These are phyloP conservation scores for Chlamydomonas sp. DNA, from an alignment of 139 green algal species.

Conservation along the genomic window DNA sequence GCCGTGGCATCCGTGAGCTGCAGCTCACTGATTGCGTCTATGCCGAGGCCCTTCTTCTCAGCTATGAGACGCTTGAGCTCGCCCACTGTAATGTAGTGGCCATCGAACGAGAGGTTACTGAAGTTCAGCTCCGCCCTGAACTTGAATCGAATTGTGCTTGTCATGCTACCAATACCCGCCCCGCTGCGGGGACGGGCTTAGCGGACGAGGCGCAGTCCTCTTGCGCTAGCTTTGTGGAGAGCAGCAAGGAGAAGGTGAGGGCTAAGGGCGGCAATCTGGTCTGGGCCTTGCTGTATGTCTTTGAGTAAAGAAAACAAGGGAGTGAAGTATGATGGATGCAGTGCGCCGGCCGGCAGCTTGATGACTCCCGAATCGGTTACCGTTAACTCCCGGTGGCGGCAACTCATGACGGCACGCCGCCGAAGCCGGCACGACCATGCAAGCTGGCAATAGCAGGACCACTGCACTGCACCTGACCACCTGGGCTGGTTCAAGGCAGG, in stretches of 20 bases:
- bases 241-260: neutral
- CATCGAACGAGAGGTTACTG: conserved; percentile 78
- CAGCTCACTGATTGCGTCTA: conserved; percentile 71
- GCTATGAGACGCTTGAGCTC: conserved; percentile 86
- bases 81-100: conserved; percentile 75
- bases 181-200: neutral
- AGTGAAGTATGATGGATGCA: too few relatives aligned
- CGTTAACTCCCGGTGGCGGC: neutral
- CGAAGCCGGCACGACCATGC: too few relatives aligned
- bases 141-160: conserved; percentile 70
- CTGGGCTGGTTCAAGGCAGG: too few relatives aligned
- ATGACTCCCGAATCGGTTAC: neutral
- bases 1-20: conserved; percentile 70
- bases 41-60: conserved; percentile 74
- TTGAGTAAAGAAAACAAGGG: too few relatives aligned
- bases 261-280: neutral
- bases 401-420: too few relatives aligned
- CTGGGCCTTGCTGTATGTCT: neutral
- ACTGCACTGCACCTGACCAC: too few relatives aligned
- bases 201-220: neutral
- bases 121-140: conserved; percentile 67
- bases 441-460: too few relatives aligned
- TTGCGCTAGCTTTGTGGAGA: neutral
- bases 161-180: conserved; percentile 17
- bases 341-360: neutral